Evolutionary conservation across 257 asterid genomes (phyloP).

Genomic region (Leptodermis oblonga): DNA sequence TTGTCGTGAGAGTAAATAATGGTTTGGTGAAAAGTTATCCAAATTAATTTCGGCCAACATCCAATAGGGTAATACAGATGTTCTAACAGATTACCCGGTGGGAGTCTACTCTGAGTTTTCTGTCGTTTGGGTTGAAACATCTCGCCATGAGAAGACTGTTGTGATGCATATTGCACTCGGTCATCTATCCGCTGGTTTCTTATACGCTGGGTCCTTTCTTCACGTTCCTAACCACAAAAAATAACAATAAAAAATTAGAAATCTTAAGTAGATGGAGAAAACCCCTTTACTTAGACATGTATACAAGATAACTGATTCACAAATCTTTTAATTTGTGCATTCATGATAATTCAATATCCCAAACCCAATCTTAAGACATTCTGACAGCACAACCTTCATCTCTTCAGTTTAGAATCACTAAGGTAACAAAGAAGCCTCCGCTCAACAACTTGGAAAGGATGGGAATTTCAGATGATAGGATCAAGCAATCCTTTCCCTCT

Average conservation of each 20-base stretch:
- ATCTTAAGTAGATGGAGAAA: background rate
- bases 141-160: slow-evolving; percentile 46
- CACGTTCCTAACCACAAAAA: slow-evolving; percentile 62
- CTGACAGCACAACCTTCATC: background rate
- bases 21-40: background rate
- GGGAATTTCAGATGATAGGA: background rate
- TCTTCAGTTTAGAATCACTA: background rate
- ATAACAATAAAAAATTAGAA: background rate
- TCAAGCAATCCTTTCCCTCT: slow-evolving; percentile 7
- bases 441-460: background rate
- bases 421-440: background rate
- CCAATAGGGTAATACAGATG: background rate
- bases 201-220: slow-evolving; percentile 68
- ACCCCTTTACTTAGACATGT: background rate
- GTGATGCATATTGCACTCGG: slow-evolving; percentile 52
- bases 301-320: background rate
- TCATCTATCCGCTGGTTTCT: slow-evolving; percentile 68
- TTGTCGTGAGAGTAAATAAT: background rate
- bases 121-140: slow-evolving; percentile 57
- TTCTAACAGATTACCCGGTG: slow-evolving; percentile 61
- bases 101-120: slow-evolving; percentile 61
- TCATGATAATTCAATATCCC: background rate
- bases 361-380: background rate
- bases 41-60: background rate
- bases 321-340: background rate